Percentiles rank a stretch among this genome's conserved stretches.
phyloP scores from a whole-genome alignment of 1,284 basidiomycete species.

The Singerocomus inundabilis region DNA sequence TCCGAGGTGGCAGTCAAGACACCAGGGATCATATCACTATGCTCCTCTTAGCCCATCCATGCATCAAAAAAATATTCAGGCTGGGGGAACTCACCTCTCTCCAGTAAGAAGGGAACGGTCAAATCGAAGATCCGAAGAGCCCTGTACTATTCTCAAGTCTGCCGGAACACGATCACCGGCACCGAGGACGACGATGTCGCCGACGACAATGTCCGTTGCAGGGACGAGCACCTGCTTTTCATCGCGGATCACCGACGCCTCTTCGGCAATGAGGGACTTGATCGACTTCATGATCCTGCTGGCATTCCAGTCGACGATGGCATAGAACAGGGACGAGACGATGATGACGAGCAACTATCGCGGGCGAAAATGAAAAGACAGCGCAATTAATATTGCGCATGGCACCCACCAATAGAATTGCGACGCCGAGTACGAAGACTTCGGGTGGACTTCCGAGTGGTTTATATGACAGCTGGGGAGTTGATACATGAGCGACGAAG shows the following conservation, averaged over 20 bases:
- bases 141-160: conserved; percentile 69
- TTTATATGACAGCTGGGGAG: conserved; percentile 45
- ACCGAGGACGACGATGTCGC: conserved; percentile 74
- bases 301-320: conserved; percentile 41
- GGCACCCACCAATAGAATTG: conserved; percentile 72
- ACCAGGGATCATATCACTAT: conserved; percentile 49
- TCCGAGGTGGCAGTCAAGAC: conserved; percentile 48
- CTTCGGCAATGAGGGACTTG: conserved; percentile 38
- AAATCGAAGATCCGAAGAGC: conserved; percentile 50
- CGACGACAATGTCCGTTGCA: conserved; percentile 78
- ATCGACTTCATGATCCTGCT: conserved; percentile 36
- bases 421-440: conserved; percentile 58
- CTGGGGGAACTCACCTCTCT: conserved; percentile 35
- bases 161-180: conserved; percentile 81
- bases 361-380: background rate
- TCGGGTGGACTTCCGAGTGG: conserved; percentile 47
- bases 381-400: conserved; percentile 8
- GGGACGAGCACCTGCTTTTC: conserved; percentile 62
- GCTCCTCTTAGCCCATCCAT: conserved; percentile 8
- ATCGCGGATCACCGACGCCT: conserved; percentile 47
- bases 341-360: conserved; percentile 52
- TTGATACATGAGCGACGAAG: conserved; percentile 36
- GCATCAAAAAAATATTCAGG: background rate
- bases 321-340: conserved; percentile 50
- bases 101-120: conserved; percentile 63